Evolutionary conservation across 2,329 filamentous ascomycete genomes (phyloP), one percentile per base, ranked within the genome.

Genomic region (Sporothrix protearum): DNA sequence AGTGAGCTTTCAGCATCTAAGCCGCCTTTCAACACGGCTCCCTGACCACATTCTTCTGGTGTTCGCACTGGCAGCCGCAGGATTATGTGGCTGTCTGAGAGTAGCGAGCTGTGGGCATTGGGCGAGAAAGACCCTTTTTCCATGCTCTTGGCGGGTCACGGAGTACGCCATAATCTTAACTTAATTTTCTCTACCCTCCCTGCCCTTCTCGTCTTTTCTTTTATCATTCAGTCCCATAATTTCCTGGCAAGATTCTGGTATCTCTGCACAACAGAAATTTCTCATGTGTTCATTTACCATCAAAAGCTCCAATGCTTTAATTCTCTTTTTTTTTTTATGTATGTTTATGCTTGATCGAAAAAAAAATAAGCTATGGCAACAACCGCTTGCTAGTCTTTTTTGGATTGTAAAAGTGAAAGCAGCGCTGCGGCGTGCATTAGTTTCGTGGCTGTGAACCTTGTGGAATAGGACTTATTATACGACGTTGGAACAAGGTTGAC

Each of bases 361-460:
- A 36, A 47, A 14, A 4, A 47, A 47, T 2, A 6, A 16, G 39
- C 42, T 16, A 16, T 47, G 4, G 42, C 42, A 47, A 19, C 42
- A 47, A 4, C 12, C 42, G 42, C 42, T 19, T 47, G 42, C 19
- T 14, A 51, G 49, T 12, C 25, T 53, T 22, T 53, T 53, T 22
- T 25, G 9, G 22, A 28, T 5, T 25, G 22, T 25, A 33, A n/a
- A 25, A 2, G 16, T 63, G n/a, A 33, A 25, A 36, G 33, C 14
- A 14, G 22, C 33, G 33, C 57, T 33, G 57, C 57, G 42, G 19
- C 33, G 57, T 63, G 57, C 57, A 63, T 63, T 63, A 63, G 57
- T 42, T 63, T 63, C 36, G 57, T 63, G 57, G 57, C 57, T 63
- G 53, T 63, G 57, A 47, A 33, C n/a, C 22, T 3, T 53, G 22